These are phyloP conservation scores for Cladophialophora yegresii DNA, from an alignment of 2,329 filamentous ascomycete species.

Conservation along the genomic window DNA sequence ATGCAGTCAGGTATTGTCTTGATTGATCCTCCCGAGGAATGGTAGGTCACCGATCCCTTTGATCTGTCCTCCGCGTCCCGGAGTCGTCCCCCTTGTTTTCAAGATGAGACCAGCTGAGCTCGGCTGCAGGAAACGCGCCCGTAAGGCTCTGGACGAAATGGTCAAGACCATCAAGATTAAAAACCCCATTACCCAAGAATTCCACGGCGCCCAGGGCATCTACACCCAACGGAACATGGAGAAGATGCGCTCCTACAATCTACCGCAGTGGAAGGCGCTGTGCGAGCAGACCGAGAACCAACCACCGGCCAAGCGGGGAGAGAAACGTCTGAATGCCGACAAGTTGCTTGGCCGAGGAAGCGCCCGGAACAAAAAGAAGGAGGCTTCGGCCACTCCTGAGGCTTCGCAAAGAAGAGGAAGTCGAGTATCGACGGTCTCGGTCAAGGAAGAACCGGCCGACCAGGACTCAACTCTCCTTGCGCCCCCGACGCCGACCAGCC, in stretches of 20 bases:
- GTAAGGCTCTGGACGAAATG: constrained; percentile 69
- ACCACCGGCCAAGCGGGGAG: constrained; percentile 82
- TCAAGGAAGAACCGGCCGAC: constrained; percentile 45
- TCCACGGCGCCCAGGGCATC: constrained; percentile 90
- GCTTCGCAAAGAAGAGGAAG: constrained; percentile 48
- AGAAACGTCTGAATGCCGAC: constrained; percentile 44
- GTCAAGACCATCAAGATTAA: constrained; percentile 91
- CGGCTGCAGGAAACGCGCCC: constrained; percentile 31
- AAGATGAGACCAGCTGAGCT: constrained; percentile 10
- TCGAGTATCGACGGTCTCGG: constrained; percentile 44
- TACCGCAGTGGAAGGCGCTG: constrained; percentile 91
- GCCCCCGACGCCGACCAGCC: constrained; percentile 58
- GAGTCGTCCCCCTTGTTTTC: not conserved
- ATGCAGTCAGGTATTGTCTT: constrained; percentile 98
- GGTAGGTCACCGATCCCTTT: constrained; percentile 59
- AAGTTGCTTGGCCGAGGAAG: constrained; percentile 34
- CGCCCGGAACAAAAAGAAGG: constrained; percentile 50
- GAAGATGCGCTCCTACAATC: constrained; percentile 91
- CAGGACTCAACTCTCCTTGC: constrained; percentile 47
- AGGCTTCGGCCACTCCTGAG: constrained; percentile 45
- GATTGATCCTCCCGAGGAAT: constrained; percentile 89
- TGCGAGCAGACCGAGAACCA: constrained; percentile 96
- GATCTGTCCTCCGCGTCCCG: not conserved
- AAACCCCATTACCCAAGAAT: constrained; percentile 97
- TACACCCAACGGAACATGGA: constrained; percentile 98